Percentiles rank a stretch among this genome's conserved stretches.
Conservation (phyloP, 305 asterid genomes). For the Caryopteris hybrid region DNA sequence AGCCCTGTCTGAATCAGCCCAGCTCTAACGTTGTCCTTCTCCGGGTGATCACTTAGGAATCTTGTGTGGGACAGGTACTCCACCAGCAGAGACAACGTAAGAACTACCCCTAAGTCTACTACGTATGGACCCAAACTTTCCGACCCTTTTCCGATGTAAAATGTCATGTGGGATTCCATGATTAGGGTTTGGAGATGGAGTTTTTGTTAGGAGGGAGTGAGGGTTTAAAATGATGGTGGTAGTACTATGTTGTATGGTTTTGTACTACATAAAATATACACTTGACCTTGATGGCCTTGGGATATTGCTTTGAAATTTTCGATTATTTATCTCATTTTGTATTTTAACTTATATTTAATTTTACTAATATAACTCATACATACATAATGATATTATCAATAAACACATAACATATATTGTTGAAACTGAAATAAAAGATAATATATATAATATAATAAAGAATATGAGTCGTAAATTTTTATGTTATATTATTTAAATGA, state of each 20-base stretch:
- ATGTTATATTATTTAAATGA: too few relatives aligned
- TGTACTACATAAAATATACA: background rate
- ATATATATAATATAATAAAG: too few relatives aligned
- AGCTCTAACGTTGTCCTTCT: background rate
- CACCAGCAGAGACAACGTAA: background rate
- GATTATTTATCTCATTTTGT: too few relatives aligned
- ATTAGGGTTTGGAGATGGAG: background rate
- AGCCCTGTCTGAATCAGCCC: slow-evolving; percentile 17
- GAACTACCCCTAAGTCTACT: slow-evolving; percentile 9
- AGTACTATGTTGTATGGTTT: background rate
- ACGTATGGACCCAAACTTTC: slow-evolving; percentile 3
- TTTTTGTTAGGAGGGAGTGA: background rate
- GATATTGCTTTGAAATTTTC: too few relatives aligned
- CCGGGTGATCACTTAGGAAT: background rate
- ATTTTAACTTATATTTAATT: too few relatives aligned
- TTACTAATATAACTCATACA: too few relatives aligned
- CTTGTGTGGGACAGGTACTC: slow-evolving; percentile 26
- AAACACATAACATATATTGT: too few relatives aligned
- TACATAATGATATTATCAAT: too few relatives aligned
- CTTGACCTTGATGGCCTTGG: background rate
- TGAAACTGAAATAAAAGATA: too few relatives aligned
- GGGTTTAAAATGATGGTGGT: background rate
- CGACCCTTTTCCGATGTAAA: background rate
- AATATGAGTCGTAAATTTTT: too few relatives aligned
- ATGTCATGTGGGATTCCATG: slow-evolving; percentile 14